Percentiles rank a stretch among this genome's conserved stretches.
phyloP scores from a whole-genome alignment of 129 eudicot genomes.

The Centrapalus pauciflorus region DNA sequence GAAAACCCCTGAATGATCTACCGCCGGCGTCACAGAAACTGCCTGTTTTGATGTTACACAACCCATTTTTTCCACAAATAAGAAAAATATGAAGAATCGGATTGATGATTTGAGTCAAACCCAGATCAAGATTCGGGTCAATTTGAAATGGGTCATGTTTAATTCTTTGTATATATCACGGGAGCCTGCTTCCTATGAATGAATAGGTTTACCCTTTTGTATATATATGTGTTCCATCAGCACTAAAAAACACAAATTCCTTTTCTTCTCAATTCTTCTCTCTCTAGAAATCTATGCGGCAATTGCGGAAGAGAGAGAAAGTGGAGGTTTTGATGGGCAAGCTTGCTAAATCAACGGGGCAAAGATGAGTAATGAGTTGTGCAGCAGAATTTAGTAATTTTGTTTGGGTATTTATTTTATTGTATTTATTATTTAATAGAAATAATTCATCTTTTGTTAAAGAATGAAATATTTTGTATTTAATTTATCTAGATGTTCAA shows the following conservation, averaged over 20 bases:
- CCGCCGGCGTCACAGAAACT: slow-evolving; percentile 89
- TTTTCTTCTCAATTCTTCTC: not conserved
- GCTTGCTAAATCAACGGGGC: slow-evolving; percentile 34
- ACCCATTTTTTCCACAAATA: slow-evolving; percentile 45
- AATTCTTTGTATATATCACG: slow-evolving; percentile 23
- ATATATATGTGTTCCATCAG: not conserved
- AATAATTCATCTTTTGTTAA: no score
- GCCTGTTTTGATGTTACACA: slow-evolving; percentile 86
- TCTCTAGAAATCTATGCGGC: slow-evolving; percentile 24
- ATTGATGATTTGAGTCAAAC: not conserved
- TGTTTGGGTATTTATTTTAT: not conserved
- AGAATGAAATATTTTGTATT: no score
- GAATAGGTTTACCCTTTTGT: slow-evolving; percentile 10
- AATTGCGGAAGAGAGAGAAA: slow-evolving; percentile 31
- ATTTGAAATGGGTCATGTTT: slow-evolving; percentile 15
- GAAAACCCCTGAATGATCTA: slow-evolving; percentile 69
- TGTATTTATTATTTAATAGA: not conserved
- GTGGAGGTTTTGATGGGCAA: slow-evolving; percentile 19
- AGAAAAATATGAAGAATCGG: not conserved
- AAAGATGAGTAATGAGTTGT: slow-evolving; percentile 13
- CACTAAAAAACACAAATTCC: slow-evolving; percentile 7
- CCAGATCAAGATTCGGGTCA: slow-evolving; percentile 26
- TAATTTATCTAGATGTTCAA: no score
- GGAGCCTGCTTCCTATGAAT: no score
- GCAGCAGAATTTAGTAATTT: slow-evolving; percentile 6